Evolutionary conservation across 306 rosid genomes (phyloP).

Genomic region (Citrullus mucosospermus): DNA sequence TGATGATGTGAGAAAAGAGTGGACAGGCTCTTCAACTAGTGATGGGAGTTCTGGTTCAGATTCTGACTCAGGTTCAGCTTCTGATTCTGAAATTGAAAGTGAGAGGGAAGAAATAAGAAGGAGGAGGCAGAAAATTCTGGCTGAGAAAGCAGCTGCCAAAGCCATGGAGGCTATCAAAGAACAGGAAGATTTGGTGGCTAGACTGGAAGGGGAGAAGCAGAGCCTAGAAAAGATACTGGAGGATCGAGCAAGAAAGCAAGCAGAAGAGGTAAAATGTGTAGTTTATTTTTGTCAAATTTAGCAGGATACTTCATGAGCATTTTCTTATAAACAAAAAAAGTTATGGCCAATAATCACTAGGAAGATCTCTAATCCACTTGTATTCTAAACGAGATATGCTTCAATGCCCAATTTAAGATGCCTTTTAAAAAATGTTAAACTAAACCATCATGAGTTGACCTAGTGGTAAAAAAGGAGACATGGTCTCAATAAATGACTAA

Average conservation of each 20-base stretch:
- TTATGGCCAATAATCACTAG: not conserved
- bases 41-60: conserved; percentile 63
- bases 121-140: conserved; percentile 58
- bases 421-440: not conserved
- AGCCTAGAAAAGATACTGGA: conserved; percentile 90
- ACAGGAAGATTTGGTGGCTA: conserved; percentile 76
- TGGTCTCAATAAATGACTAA: no score
- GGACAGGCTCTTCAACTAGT: conserved; percentile 36
- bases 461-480: no score
- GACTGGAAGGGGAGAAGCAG: conserved; percentile 92
- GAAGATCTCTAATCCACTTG: not conserved
- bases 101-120: conserved; percentile 76
- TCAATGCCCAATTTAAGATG: not conserved
- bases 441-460: no score
- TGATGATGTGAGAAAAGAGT: conserved; percentile 31
- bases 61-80: conserved; percentile 60
- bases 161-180: conserved; percentile 72
- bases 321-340: not conserved
- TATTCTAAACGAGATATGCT: not conserved
- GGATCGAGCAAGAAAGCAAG: conserved; percentile 80
- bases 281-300: not conserved
- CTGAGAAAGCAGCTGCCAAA: conserved; percentile 82
- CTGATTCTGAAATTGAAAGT: conserved; percentile 71
- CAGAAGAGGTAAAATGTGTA: conserved; percentile 49
- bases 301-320: not conserved